phyloP scores from a whole-genome alignment of 169 alveolate genomes.

The Prorocentrum cordatum region DNA sequence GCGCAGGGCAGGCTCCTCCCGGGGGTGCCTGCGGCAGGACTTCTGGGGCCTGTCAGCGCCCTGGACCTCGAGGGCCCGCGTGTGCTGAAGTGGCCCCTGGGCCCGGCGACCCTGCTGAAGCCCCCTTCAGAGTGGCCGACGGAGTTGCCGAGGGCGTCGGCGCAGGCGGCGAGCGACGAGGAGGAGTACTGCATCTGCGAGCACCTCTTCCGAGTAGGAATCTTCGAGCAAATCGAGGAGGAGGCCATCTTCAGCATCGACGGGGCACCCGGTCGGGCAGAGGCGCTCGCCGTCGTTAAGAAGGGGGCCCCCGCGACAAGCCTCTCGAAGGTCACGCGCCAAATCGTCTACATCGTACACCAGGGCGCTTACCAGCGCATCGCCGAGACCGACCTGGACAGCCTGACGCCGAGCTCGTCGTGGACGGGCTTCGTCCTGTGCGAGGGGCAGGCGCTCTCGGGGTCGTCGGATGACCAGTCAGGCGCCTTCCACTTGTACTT shows the following conservation, averaged over 20 bases:
- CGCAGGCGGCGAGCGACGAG: not conserved
- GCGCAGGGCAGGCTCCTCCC: not conserved
- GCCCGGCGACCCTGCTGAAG: not conserved
- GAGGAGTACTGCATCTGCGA: not conserved
- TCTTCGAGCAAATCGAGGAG: not conserved
- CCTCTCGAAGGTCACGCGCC: not conserved
- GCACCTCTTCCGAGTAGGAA: not conserved
- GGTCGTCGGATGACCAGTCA: not conserved
- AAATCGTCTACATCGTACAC: not conserved
- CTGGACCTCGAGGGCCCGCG: no score
- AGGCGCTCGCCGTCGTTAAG: not conserved
- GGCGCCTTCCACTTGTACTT: not conserved
- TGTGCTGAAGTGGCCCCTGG: not conserved
- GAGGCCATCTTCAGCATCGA: not conserved
- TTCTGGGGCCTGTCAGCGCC: not conserved
- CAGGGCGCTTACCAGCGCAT: not conserved
- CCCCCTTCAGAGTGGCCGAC: not conserved
- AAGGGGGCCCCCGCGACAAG: not conserved
- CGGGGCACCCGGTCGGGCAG: not conserved
- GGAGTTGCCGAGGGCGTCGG: not conserved
- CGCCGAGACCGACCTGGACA: no score
- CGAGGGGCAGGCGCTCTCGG: not conserved
- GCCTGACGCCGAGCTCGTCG: no score
- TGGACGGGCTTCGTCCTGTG: not conserved
- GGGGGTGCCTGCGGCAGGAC: not conserved